Percentiles rank a stretch among this genome's conserved stretches.
Evolutionary conservation across 2,329 filamentous ascomycete genomes (phyloP).

Genomic region (Ophiostoma angusticollis): DNA sequence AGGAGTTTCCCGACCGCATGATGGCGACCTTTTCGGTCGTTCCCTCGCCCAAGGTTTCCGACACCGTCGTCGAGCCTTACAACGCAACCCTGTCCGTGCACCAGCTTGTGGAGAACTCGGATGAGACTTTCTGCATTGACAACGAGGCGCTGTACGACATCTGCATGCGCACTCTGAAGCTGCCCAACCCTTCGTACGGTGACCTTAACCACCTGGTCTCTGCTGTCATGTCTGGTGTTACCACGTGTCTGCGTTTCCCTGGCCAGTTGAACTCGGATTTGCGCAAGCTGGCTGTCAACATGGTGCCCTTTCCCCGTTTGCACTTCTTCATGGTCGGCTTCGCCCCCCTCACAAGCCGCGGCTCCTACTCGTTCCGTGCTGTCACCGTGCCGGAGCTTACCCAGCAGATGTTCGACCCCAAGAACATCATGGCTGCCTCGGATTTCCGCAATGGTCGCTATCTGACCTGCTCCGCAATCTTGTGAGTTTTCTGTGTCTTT

Average conservation of each 20-base stretch:
- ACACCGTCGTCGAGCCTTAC: constrained; percentile 99
- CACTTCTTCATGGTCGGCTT: constrained; percentile 99
- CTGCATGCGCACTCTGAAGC: constrained; percentile 99
- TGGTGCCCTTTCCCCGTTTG: constrained; percentile 99
- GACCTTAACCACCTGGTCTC: constrained; percentile 99
- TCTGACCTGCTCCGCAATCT: constrained; percentile 98
- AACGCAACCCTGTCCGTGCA: constrained; percentile 98
- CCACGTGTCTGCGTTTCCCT: constrained; percentile 96
- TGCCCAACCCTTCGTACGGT: constrained; percentile 95
- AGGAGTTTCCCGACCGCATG: constrained; percentile 99
- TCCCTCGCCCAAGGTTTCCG: constrained; percentile 97
- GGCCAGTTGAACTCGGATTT: constrained; percentile 99
- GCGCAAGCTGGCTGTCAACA: constrained; percentile 99
- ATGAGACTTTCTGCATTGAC: constrained; percentile 99
- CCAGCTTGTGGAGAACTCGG: constrained; percentile 99
- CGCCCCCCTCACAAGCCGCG: constrained; percentile 82
- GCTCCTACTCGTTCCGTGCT: constrained; percentile 88
- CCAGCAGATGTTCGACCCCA: constrained; percentile 99
- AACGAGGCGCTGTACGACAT: constrained; percentile 99
- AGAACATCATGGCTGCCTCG: constrained; percentile 99
- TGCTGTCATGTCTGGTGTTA: constrained; percentile 98
- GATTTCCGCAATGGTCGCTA: constrained; percentile 99
- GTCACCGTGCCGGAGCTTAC: constrained; percentile 96
- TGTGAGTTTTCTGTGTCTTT: constrained; percentile 40
- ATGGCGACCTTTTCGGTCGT: constrained; percentile 99